Evolutionary conservation across 2,329 filamentous ascomycete species (phyloP).

Genomic region (Tolypocladium pustulatum): DNA sequence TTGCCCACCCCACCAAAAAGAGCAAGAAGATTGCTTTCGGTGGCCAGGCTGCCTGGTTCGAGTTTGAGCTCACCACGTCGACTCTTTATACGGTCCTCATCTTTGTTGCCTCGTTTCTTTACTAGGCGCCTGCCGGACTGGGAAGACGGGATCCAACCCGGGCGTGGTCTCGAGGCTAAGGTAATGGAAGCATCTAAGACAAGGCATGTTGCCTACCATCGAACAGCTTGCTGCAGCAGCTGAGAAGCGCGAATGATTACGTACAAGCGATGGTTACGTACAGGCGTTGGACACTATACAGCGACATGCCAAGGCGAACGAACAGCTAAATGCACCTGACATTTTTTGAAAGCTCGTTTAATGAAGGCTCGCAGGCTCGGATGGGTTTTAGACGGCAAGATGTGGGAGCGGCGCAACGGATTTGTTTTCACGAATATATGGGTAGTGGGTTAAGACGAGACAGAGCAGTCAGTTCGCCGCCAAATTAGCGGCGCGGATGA

Average conservation of each 20-base stretch:
- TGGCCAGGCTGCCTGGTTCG: slow-evolving; percentile 43
- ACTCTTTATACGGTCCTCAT: slow-evolving; percentile 38
- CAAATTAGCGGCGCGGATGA: background rate
- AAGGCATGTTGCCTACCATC: background rate
- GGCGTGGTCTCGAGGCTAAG: background rate
- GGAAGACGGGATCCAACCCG: background rate
- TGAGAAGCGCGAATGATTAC: background rate
- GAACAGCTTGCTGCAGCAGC: background rate
- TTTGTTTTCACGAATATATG: background rate
- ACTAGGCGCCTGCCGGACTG: slow-evolving; percentile 2
- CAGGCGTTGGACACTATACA: background rate
- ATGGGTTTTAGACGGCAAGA: background rate
- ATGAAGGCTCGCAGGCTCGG: background rate
- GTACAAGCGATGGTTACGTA: background rate
- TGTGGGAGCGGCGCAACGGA: background rate
- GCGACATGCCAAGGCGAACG: background rate
- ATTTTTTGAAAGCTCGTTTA: background rate
- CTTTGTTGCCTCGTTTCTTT: slow-evolving; percentile 32
- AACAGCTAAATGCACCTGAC: background rate
- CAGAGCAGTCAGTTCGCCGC: background rate
- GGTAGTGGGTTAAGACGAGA: background rate
- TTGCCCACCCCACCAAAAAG: slow-evolving; percentile 38
- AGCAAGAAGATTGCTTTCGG: slow-evolving; percentile 46
- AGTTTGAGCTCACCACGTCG: slow-evolving; percentile 40
- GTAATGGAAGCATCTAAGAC: background rate